Base-by-base conservation (phyloP, 257 asterid genomes). In the Nicotiana undulata region DNA sequence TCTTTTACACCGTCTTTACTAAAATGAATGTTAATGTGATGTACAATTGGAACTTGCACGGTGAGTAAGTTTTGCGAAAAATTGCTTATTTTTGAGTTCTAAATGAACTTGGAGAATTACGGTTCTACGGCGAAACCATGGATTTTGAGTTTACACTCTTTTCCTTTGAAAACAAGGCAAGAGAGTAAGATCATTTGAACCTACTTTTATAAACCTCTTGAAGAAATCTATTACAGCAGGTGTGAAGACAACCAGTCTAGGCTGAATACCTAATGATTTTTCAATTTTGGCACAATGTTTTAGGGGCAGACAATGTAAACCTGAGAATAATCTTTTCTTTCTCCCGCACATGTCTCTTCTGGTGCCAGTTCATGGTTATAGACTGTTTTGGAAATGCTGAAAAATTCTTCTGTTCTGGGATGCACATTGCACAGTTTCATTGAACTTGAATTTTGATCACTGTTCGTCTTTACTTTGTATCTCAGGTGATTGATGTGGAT, bases 401-500 rank as follows among this genome's bases (percentile, higher is more conserved):
- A 40, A 67, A 37, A 67, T 5, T 67, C 34, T 65, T 67, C 55
- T 34, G 53, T n/a, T 67, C 18, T 18, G 76, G 53, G 53, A 29
- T 29, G 32, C 44, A 7, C 44, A 7, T 31, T 40, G 32, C 58
- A 40, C 32, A 20, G 56, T 68, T 37, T 31, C 56, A 55, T 12
- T 11, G 56, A 68, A n/a, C 58, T 67, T 68, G 58, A 18, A 37
- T 40, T 72, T 22, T 72, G 77, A 72, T 72, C 40, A 72, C 37
- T 72, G 59, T 46, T 46, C 26, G 22, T 20, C 34, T 68, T 68
- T 22, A 72, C 37, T 72, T 46, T 22, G 75, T 76, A 82, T 76
- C 81, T 81, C 87, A 95, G 99, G 89, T 89, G 76, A 90, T 92
- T 60, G 94, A 89, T 80, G 93, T 83, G 77, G 87, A 88, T 87